Evolutionary conservation across 2,329 filamentous ascomycete species (phyloP).

Genomic region (Seiridium unicorne): DNA sequence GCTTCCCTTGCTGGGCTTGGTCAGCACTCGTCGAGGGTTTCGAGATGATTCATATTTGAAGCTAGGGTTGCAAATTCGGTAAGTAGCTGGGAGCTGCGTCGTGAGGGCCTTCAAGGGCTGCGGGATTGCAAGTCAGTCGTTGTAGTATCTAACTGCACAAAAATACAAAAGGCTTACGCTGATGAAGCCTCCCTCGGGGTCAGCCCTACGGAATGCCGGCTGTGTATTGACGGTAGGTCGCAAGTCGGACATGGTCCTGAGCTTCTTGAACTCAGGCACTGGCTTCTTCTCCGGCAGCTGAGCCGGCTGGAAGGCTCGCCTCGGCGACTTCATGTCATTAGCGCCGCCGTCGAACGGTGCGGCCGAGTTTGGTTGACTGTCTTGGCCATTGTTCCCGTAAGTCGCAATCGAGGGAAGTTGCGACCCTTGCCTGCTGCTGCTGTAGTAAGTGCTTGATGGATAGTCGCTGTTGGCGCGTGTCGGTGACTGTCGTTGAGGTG

Average conservation of each 20-base stretch:
- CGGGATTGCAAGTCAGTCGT: slow-evolving; percentile 12
- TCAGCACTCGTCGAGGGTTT: slow-evolving; percentile 91
- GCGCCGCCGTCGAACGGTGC: slow-evolving; percentile 67
- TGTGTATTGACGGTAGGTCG: slow-evolving; percentile 82
- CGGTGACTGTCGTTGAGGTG: slow-evolving; percentile 71
- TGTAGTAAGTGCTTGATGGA: slow-evolving; percentile 57
- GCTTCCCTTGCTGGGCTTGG: slow-evolving; percentile 95
- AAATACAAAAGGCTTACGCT: slow-evolving; percentile 61
- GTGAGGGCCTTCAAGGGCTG: slow-evolving; percentile 95
- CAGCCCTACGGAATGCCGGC: slow-evolving; percentile 87
- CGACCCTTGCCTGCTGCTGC: slow-evolving; percentile 45
- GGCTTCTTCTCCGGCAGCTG: slow-evolving; percentile 60
- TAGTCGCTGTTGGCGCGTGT: slow-evolving; percentile 63
- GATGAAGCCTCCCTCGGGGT: slow-evolving; percentile 96
- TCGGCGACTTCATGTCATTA: slow-evolving; percentile 57
- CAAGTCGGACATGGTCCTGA: slow-evolving; percentile 71
- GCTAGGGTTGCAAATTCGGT: slow-evolving; percentile 94
- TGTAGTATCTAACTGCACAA: not conserved
- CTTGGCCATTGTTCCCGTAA: slow-evolving; percentile 65
- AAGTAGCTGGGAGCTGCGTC: slow-evolving; percentile 87
- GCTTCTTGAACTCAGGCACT: slow-evolving; percentile 84
- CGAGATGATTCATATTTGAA: slow-evolving; percentile 99
- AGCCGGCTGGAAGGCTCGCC: slow-evolving; percentile 40
- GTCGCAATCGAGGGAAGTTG: slow-evolving; percentile 74
- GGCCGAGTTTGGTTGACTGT: slow-evolving; percentile 71